Conservation (phyloP, 179 eudicot genomes). For the Vitellaria paradoxa region DNA sequence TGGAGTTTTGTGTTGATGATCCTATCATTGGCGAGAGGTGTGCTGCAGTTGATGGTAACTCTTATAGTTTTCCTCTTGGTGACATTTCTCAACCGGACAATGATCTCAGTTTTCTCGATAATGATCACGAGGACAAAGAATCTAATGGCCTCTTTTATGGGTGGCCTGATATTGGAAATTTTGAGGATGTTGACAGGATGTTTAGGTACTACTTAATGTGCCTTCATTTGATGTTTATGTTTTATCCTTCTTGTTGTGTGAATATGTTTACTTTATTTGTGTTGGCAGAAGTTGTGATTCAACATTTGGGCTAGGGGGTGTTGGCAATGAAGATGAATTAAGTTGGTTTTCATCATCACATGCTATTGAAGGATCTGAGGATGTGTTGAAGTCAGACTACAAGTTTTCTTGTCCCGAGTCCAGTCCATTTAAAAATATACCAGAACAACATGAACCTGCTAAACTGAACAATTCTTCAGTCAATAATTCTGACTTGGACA, state of each 20-base stretch:
- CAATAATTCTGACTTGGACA: slow-evolving; percentile 18
- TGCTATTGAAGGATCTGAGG: slow-evolving; percentile 54
- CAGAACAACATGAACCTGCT: slow-evolving; percentile 28
- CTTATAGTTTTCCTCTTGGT: slow-evolving; percentile 40
- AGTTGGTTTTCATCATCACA: slow-evolving; percentile 70
- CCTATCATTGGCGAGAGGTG: slow-evolving; percentile 31
- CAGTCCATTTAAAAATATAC: slow-evolving; percentile 21
- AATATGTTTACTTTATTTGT: slow-evolving; percentile 11
- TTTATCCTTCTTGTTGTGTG: not conserved
- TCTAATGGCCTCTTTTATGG: slow-evolving; percentile 60
- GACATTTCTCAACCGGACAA: slow-evolving; percentile 43
- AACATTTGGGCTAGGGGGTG: slow-evolving; percentile 58
- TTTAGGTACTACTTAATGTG: slow-evolving; percentile 49
- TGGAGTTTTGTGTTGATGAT: slow-evolving; percentile 43
- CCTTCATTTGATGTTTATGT: not conserved
- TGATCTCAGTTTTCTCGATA: slow-evolving; percentile 46
- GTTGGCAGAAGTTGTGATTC: slow-evolving; percentile 73
- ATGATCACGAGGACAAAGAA: slow-evolving; percentile 45
- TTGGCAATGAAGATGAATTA: slow-evolving; percentile 52
- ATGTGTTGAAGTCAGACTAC: slow-evolving; percentile 39
- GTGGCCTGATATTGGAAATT: slow-evolving; percentile 76
- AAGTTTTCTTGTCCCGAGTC: slow-evolving; percentile 43
- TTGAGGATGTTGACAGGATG: slow-evolving; percentile 90
- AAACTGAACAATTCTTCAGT: slow-evolving; percentile 21
- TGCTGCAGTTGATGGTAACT: slow-evolving; percentile 37